A percentile compares a stretch with the other conserved stretches of the same genome.
phyloP scores from a whole-genome alignment of 2,329 filamentous ascomycete species.

The Didymella exigua region DNA sequence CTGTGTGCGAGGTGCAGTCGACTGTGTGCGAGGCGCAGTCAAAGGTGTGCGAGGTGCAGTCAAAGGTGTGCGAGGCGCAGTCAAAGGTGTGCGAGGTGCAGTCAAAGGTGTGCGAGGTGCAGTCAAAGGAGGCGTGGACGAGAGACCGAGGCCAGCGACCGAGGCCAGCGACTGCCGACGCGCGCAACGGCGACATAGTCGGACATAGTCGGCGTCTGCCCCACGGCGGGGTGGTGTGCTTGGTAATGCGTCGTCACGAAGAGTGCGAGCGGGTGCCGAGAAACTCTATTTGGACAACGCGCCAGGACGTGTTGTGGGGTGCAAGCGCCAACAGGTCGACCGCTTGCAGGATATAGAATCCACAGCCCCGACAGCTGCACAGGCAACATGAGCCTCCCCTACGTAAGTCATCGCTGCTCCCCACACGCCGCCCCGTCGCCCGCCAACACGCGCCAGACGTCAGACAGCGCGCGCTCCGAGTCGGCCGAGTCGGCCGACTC shows the following conservation, averaged over 20 bases:
- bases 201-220: constrained; percentile 16
- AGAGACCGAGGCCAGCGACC: too few relatives aligned
- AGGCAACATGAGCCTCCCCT: constrained; percentile 56
- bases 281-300: constrained; percentile 11
- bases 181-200: not conserved
- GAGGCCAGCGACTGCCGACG: not conserved
- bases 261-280: constrained; percentile 1
- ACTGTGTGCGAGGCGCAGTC: too few relatives aligned
- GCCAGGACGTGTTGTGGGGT: not conserved
- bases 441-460: constrained; percentile 7
- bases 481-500: constrained; percentile 6
- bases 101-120: too few relatives aligned
- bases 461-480: constrained; percentile 20
- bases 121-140: too few relatives aligned
- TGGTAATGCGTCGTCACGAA: constrained; percentile 17
- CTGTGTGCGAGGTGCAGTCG: too few relatives aligned
- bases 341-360: too few relatives aligned
- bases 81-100: too few relatives aligned
- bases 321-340: not conserved
- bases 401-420: constrained; percentile 42
- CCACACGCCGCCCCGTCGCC: not conserved
- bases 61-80: not conserved
- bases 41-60: not conserved
- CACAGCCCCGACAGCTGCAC: not conserved
- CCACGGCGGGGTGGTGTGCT: constrained; percentile 21